phyloP scores from a whole-genome alignment of 108 stramenopile genomes.

The Nitzschia sp. region DNA sequence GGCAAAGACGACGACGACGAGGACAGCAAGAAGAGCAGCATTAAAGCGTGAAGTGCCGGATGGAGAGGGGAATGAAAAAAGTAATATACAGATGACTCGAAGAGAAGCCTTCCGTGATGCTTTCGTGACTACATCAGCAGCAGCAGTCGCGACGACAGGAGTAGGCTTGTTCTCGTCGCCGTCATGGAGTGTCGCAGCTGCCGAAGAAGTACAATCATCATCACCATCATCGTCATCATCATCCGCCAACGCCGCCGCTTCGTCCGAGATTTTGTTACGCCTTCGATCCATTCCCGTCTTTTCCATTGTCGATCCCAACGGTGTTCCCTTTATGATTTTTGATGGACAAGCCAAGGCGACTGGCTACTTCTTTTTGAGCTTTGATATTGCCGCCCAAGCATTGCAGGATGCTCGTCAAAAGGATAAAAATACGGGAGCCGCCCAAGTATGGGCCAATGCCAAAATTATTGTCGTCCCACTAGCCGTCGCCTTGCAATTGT shows the following conservation, averaged over 20 bases:
- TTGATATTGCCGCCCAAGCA: conserved; percentile 23
- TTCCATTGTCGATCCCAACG: conserved; percentile 19
- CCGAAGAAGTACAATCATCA: no score
- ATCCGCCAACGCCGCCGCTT: not conserved
- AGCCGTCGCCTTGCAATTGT: conserved; percentile 26
- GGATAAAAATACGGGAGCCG: conserved; percentile 15
- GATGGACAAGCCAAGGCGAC: conserved; percentile 25
- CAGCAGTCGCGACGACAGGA: no score
- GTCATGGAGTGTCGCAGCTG: no score
- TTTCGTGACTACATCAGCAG: no score
- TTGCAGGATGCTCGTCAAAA: conserved; percentile 21
- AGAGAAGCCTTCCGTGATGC: no score
- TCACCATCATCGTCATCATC: no score
- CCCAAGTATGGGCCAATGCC: conserved; percentile 24
- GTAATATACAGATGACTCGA: no score
- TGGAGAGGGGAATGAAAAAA: no score
- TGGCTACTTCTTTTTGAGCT: conserved; percentile 31
- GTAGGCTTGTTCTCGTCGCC: no score
- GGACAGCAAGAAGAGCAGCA: no score
- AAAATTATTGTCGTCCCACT: conserved; percentile 29
- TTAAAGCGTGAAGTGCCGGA: no score
- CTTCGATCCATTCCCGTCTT: conserved; percentile 23
- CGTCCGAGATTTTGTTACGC: conserved; percentile 18
- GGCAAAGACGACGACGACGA: no score
- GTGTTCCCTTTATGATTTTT: conserved; percentile 33